These are phyloP conservation scores for Anaeromyces robustus DNA, from an alignment of 192 early-diverging fungal species.

Conservation along the genomic window DNA sequence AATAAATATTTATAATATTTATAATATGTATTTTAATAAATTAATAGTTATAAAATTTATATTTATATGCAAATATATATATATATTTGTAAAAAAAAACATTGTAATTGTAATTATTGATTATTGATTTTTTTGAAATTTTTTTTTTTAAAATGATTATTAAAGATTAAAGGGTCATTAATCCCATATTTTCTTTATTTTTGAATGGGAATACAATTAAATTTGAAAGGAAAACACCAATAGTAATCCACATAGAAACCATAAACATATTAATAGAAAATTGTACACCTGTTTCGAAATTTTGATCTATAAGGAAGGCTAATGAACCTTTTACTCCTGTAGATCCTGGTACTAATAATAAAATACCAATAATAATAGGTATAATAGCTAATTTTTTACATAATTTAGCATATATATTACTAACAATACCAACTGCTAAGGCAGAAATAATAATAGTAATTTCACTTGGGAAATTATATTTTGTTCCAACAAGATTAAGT, in stretches of 20 bases:
- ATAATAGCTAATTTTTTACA: slow-evolving; percentile 59
- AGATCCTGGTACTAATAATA: slow-evolving; percentile 67
- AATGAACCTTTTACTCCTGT: slow-evolving; percentile 51
- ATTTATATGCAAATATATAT: too few relatives aligned
- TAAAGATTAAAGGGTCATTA: neutral
- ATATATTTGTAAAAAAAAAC: too few relatives aligned
- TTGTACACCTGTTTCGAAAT: neutral
- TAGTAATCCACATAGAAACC: neutral
- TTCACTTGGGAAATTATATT: slow-evolving; percentile 28
- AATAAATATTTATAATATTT: too few relatives aligned
- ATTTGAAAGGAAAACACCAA: neutral
- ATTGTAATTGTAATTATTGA: too few relatives aligned
- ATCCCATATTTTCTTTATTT: neutral
- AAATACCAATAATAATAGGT: slow-evolving; percentile 63
- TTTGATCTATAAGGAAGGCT: slow-evolving; percentile 27
- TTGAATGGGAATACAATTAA: neutral
- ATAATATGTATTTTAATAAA: too few relatives aligned
- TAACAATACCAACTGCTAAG: slow-evolving; percentile 61
- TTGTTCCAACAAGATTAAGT: slow-evolving; percentile 38
- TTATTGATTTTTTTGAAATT: too few relatives aligned
- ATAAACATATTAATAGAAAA: neutral
- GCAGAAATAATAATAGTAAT: slow-evolving; percentile 49
- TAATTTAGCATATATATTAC: slow-evolving; percentile 60
- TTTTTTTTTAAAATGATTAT: too few relatives aligned
- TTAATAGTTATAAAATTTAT: too few relatives aligned